Evolutionary conservation across 768 basidiomycete species (phyloP).

Genomic region (Auriscalpium orientale): DNA sequence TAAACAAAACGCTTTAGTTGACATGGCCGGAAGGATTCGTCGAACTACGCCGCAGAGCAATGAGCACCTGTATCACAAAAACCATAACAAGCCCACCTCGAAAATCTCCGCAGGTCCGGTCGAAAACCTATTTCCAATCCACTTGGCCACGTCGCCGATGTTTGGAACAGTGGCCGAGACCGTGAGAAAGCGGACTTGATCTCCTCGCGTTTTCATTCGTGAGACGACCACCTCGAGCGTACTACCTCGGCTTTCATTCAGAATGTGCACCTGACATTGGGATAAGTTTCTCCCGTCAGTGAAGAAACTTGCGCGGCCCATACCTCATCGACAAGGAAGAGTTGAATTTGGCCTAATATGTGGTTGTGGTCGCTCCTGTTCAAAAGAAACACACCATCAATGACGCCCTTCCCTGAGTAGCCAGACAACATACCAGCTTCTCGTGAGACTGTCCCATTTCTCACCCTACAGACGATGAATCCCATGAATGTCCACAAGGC

Average conservation of each 20-base stretch:
- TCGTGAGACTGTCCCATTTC: constrained; percentile 93
- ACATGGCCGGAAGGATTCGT: constrained; percentile 88
- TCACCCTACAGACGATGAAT: constrained; percentile 52
- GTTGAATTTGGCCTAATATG: constrained; percentile 60
- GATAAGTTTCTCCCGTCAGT: background rate
- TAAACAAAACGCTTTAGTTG: constrained; percentile 67
- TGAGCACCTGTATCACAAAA: too few species aligned
- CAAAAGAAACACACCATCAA: background rate
- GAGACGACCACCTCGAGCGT: constrained; percentile 93
- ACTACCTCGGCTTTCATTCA: constrained; percentile 86
- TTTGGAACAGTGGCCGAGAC: constrained; percentile 95
- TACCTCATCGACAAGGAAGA: constrained; percentile 92
- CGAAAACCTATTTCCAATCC: constrained; percentile 55
- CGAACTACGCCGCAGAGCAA: constrained; percentile 51
- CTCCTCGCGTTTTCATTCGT: constrained; percentile 77
- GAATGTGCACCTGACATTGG: constrained; percentile 69
- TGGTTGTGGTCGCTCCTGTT: constrained; percentile 54
- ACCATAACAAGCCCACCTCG: constrained; percentile 36
- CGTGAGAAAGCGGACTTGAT: constrained; percentile 71
- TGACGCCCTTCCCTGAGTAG: background rate
- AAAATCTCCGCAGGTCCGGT: constrained; percentile 53
- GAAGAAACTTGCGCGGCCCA: constrained; percentile 4
- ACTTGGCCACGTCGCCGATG: constrained; percentile 79
- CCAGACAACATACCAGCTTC: constrained; percentile 54
- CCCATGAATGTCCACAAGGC: too few species aligned